Conservation (phyloP, 257 asterid genomes). For the Verbascum thapsus region DNA sequence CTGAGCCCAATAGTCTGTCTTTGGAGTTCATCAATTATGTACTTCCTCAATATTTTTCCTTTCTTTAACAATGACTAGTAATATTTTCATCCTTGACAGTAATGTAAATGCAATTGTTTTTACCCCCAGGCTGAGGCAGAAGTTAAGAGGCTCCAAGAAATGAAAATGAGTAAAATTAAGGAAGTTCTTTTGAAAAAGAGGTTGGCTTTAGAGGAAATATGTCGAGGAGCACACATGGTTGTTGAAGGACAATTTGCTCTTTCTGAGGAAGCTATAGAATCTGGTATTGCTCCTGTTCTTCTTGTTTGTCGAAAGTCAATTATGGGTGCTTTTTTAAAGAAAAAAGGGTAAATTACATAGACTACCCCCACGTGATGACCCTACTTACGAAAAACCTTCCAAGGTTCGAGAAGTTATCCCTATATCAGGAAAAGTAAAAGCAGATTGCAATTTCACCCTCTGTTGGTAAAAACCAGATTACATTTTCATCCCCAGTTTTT, state of each 20-base stretch:
- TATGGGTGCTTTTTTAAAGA: background rate
- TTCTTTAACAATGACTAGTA: background rate
- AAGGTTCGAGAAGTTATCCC: too few relatives aligned
- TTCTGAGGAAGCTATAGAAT: constrained; percentile 65
- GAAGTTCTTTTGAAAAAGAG: constrained; percentile 79
- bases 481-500: too few relatives aligned
- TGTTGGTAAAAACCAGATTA: too few relatives aligned
- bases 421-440: too few relatives aligned
- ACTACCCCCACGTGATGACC: too few relatives aligned
- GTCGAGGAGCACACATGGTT: constrained; percentile 70
- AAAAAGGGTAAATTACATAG: too few relatives aligned
- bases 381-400: too few relatives aligned
- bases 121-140: constrained; percentile 76
- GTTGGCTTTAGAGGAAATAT: constrained; percentile 62
- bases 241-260: constrained; percentile 50
- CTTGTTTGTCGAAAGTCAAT: background rate
- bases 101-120: constrained; percentile 19
- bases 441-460: too few relatives aligned
- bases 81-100: constrained; percentile 9
- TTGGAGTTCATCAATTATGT: constrained; percentile 58
- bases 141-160: constrained; percentile 64
- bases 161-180: constrained; percentile 72
- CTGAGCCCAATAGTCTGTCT: constrained; percentile 63
- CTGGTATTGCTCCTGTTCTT: constrained; percentile 45
- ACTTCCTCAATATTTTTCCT: constrained; percentile 20